Percentiles rank a stretch among this genome's conserved stretches.
These are phyloP conservation scores for Mycena floridula DNA, from an alignment of 768 basidiomycete species.

Conservation along the genomic window DNA sequence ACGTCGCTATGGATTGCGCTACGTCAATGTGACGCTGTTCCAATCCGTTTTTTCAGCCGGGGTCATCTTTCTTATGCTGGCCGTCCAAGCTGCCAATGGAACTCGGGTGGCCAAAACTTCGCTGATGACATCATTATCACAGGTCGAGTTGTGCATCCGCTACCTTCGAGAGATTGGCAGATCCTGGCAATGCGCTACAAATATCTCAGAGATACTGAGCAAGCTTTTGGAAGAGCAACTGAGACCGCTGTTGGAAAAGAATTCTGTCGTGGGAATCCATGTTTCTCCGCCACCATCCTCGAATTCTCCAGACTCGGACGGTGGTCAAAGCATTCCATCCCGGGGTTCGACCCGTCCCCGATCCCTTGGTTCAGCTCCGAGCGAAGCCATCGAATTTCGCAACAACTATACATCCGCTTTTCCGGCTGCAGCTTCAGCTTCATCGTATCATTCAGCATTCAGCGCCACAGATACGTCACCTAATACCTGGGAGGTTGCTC, in stretches of 20 bases:
- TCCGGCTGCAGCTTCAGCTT: too few species aligned
- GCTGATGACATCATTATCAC: slow-evolving; percentile 33
- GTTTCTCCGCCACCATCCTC: too few species aligned
- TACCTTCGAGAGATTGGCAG: slow-evolving; percentile 48
- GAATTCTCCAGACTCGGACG: neutral
- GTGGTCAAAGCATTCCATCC: neutral
- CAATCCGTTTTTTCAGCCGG: slow-evolving; percentile 57
- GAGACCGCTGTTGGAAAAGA: slow-evolving; percentile 29
- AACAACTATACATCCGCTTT: too few species aligned
- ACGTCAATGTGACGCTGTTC: slow-evolving; percentile 49
- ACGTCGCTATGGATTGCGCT: slow-evolving; percentile 48
- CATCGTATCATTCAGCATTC: too few species aligned
- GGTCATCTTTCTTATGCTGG: slow-evolving; percentile 48
- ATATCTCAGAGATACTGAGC: slow-evolving; percentile 42
- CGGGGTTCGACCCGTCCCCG: neutral
- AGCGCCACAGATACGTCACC: too few species aligned
- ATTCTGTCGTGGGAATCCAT: too few species aligned
- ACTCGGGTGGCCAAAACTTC: slow-evolving; percentile 41
- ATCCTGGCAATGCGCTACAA: slow-evolving; percentile 48
- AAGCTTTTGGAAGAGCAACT: slow-evolving; percentile 36
- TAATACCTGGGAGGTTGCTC: too few species aligned
- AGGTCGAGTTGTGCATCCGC: slow-evolving; percentile 40
- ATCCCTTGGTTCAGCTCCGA: neutral
- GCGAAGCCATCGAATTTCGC: too few species aligned
- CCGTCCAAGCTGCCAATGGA: slow-evolving; percentile 42